Base-by-base conservation (phyloP, 139 green algal genomes). In the Coccomyxa sp. region DNA sequence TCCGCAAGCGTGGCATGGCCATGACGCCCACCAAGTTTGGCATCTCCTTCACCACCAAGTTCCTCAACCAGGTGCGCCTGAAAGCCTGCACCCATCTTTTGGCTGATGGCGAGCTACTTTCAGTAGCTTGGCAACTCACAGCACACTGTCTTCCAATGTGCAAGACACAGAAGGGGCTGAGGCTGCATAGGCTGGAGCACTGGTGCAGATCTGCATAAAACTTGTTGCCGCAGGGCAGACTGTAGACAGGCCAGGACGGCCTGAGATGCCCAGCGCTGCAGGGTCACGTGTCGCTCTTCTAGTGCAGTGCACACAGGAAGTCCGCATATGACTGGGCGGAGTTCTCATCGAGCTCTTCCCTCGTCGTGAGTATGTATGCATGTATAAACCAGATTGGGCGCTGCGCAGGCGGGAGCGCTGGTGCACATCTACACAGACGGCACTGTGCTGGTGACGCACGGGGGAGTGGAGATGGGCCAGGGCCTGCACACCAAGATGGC, bases 401-500 rank as follows among this genome's bases (percentile, higher is more conserved):
- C n/a, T n/a, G n/a, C n/a, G 74, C 90, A 95, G 83, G 94, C 87
- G 6, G 96, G 92, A 0, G 92, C 95, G 37, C 87, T 99, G 81
- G 95, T 99, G 82, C 94, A 99, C 84, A 77, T 80, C 39, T 93
- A 94, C 83, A 91, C 85, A 14, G 96, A 99, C 68, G 96, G 96
- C 75, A 97, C 90, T 0, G 94, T 97, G 58, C 85, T 98, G 78
- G 93, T 99, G 18, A 97, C 93, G 0, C 96, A 99, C 72, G 95
- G 96, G 7, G 95, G 95, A 14, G 95, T 98, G 78, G 95, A 99
- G 90, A 99, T 99, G 95, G 95, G 95, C 0, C 95, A 99, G 64
- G 64, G 64, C 6, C 64, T 71, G 64, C 64, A 71, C 64, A 71
- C 64, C 7, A 71, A 71, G n/a, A 29, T 81, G 18, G 78, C 75